These are phyloP conservation scores for Helichrysum umbraculigerum DNA, from an alignment of 129 eudicot genomes.

Conservation along the genomic window DNA sequence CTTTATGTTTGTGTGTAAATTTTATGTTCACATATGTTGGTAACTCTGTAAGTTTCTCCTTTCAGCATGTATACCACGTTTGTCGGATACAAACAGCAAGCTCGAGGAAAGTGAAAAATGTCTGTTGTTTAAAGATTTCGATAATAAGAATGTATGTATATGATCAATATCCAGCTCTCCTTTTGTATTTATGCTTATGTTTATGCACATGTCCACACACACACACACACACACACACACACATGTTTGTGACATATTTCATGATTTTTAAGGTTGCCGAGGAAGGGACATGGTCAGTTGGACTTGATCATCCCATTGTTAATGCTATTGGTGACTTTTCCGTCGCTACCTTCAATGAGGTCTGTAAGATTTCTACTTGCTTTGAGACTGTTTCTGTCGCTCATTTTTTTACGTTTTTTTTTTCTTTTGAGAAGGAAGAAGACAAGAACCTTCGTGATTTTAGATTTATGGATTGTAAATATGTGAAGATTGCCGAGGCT, in stretches of 20 bases:
- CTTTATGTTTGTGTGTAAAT: too few relatives aligned
- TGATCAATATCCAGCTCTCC: not conserved
- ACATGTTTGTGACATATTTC: not conserved
- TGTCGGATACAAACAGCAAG: too few relatives aligned
- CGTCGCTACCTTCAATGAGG: not conserved
- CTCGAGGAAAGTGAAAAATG: not conserved
- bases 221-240: too few relatives aligned
- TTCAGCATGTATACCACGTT: too few relatives aligned
- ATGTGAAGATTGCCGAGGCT: not conserved
- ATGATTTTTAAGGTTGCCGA: not conserved
- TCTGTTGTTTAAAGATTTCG: not conserved
- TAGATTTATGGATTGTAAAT: not conserved
- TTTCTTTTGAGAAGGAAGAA: not conserved
- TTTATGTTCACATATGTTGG: too few relatives aligned
- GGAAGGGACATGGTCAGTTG: not conserved
- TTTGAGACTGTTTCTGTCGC: too few relatives aligned
- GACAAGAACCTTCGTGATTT: not conserved
- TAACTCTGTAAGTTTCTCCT: too few relatives aligned
- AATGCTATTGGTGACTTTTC: not conserved
- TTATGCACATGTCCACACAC: not conserved
- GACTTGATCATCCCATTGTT: not conserved
- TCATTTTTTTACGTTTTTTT: too few relatives aligned
- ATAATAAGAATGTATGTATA: not conserved
- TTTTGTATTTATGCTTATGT: not conserved
- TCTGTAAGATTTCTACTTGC: too few relatives aligned